These are phyloP conservation scores for Bathelium albidoporum DNA, from an alignment of 495 filamentous ascomycete genomes.

Conservation along the genomic window DNA sequence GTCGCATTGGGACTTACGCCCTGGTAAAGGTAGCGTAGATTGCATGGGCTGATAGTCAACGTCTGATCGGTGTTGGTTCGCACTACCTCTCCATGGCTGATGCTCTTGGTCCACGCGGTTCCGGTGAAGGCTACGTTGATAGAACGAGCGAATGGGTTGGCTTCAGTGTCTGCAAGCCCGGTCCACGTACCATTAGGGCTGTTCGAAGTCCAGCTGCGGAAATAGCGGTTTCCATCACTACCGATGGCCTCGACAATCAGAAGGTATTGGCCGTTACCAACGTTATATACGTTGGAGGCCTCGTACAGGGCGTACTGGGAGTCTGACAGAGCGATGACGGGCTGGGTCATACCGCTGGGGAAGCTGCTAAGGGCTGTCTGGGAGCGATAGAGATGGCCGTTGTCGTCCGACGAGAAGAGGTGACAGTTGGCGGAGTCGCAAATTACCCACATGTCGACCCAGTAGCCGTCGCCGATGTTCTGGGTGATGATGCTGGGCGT, in stretches of 20 bases:
- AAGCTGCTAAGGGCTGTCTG: slow-evolving; percentile 21
- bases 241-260: slow-evolving; percentile 25
- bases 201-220: slow-evolving; percentile 23
- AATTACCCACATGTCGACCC: slow-evolving; percentile 26
- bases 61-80: slow-evolving; percentile 20
- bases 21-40: slow-evolving; percentile 24
- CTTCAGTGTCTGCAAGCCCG: slow-evolving; percentile 15
- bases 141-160: slow-evolving; percentile 21
- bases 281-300: slow-evolving; percentile 21
- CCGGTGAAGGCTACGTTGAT: slow-evolving; percentile 19
- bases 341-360: slow-evolving; percentile 15
- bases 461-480: slow-evolving; percentile 19
- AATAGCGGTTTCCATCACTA: slow-evolving; percentile 17
- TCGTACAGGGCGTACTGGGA: slow-evolving; percentile 23
- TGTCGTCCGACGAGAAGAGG: slow-evolving; percentile 23
- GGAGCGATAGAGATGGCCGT: slow-evolving; percentile 22
- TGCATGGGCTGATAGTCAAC: slow-evolving; percentile 20
- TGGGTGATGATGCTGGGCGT: slow-evolving; percentile 12
- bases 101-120: slow-evolving; percentile 22
- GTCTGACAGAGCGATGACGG: slow-evolving; percentile 19
- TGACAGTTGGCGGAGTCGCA: slow-evolving; percentile 21
- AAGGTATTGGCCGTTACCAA: slow-evolving; percentile 17
- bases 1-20: slow-evolving; percentile 14
- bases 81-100: slow-evolving; percentile 23
- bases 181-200: slow-evolving; percentile 20